Evolutionary conservation across 176 grass and related monocot genomes (phyloP).

Genomic region (Tuctoria greenei): DNA sequence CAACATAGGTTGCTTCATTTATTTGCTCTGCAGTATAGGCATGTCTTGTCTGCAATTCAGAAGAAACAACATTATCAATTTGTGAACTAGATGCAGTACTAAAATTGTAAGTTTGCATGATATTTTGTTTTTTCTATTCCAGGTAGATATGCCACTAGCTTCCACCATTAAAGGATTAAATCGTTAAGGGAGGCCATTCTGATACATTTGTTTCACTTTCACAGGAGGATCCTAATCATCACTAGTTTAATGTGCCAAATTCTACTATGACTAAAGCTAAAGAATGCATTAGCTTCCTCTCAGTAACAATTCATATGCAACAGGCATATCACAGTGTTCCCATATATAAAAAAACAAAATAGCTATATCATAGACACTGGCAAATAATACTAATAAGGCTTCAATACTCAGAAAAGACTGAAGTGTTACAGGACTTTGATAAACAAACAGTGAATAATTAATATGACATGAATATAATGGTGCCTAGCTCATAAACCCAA

Average conservation of each 20-base stretch:
- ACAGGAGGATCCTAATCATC: too few relatives aligned
- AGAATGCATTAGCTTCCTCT: background rate
- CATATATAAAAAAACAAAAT: background rate
- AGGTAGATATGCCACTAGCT: background rate
- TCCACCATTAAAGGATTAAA: background rate
- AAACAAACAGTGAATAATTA: background rate
- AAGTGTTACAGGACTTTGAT: too few relatives aligned
- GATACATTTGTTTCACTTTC: too few relatives aligned
- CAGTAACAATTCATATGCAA: background rate
- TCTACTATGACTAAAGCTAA: background rate
- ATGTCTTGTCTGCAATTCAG: constrained; percentile 64
- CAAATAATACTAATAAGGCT: background rate
- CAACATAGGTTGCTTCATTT: constrained; percentile 86
- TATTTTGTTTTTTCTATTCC: background rate
- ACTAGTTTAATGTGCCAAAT: background rate
- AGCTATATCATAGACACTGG: background rate
- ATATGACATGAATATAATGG: background rate
- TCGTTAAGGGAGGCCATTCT: background rate
- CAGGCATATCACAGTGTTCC: background rate
- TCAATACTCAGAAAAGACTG: background rate
- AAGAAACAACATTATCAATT: constrained; percentile 10
- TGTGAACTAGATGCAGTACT: background rate
- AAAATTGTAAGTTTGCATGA: background rate
- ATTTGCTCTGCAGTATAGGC: constrained; percentile 80
- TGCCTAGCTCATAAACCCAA: constrained; percentile 1